phyloP scores from a whole-genome alignment of 2,329 filamentous ascomycete genomes.

The Aspergillus quadrilineatus region DNA sequence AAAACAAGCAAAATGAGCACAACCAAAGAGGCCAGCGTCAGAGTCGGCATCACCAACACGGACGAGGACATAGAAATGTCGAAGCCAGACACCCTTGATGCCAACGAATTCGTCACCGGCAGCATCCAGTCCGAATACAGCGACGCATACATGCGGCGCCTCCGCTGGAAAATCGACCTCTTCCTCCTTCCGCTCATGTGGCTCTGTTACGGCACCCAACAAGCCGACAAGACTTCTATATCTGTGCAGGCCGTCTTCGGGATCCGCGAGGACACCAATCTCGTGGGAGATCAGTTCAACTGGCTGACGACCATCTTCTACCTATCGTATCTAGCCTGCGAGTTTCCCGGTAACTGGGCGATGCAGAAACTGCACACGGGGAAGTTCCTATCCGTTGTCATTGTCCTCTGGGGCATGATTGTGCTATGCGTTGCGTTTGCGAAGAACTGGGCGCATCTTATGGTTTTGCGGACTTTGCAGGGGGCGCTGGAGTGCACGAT shows the following conservation, averaged over 20 bases:
- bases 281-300: neutral
- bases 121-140: neutral
- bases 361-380: neutral
- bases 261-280: neutral
- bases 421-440: neutral
- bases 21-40: no score
- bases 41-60: no score
- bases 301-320: conserved; percentile 2
- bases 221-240: neutral
- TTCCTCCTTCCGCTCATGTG: neutral
- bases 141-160: neutral
- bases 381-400: neutral
- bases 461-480: neutral
- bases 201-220: conserved; percentile 1
- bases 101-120: no score
- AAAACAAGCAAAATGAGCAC: no score
- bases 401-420: neutral
- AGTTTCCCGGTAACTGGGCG: neutral
- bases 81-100: no score
- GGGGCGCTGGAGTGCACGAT: neutral
- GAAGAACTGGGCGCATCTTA: neutral
- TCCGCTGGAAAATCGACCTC: neutral
- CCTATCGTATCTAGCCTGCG: neutral
- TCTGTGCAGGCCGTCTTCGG: conserved; percentile 1
- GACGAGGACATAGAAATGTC: no score